Conservation (phyloP, 805 yeast species). For the Candida quercuum region DNA sequence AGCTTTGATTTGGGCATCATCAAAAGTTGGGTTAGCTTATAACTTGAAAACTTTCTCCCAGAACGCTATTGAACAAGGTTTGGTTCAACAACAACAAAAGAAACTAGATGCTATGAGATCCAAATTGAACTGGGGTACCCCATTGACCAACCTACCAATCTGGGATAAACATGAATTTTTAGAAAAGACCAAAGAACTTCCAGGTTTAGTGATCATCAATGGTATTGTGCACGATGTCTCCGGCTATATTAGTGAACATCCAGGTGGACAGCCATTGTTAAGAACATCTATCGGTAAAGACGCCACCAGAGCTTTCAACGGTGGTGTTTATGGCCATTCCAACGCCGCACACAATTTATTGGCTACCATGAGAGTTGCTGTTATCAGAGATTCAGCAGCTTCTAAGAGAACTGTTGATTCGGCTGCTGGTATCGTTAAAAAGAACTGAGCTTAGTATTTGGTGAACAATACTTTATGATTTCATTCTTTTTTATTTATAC, state of each 20-base stretch:
- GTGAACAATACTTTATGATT: no score
- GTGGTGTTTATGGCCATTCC: slow-evolving; percentile 81
- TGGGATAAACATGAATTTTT: slow-evolving; percentile 65
- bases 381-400: slow-evolving; percentile 60
- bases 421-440: slow-evolving; percentile 11
- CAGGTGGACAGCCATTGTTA: slow-evolving; percentile 76
- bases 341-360: slow-evolving; percentile 82
- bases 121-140: slow-evolving; percentile 71
- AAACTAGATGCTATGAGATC: slow-evolving; percentile 59
- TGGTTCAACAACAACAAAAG: slow-evolving; percentile 80
- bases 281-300: slow-evolving; percentile 74
- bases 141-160: slow-evolving; percentile 59
- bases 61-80: slow-evolving; percentile 78
- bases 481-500: not conserved
- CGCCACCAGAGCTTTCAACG: slow-evolving; percentile 79
- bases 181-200: slow-evolving; percentile 33
- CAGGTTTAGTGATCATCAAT: slow-evolving; percentile 63
- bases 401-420: slow-evolving; percentile 18
- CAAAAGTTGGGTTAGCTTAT: slow-evolving; percentile 60
- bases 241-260: slow-evolving; percentile 66
- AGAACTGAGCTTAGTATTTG: no score
- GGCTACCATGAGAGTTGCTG: slow-evolving; percentile 80
- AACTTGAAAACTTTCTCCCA: slow-evolving; percentile 73
- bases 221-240: slow-evolving; percentile 80
- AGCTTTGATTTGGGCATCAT: slow-evolving; percentile 48